Evolutionary conservation across 2,329 filamentous ascomycete species (phyloP), one percentile per base, ranked within the genome.

Genomic region (Polytolypa hystricis): DNA sequence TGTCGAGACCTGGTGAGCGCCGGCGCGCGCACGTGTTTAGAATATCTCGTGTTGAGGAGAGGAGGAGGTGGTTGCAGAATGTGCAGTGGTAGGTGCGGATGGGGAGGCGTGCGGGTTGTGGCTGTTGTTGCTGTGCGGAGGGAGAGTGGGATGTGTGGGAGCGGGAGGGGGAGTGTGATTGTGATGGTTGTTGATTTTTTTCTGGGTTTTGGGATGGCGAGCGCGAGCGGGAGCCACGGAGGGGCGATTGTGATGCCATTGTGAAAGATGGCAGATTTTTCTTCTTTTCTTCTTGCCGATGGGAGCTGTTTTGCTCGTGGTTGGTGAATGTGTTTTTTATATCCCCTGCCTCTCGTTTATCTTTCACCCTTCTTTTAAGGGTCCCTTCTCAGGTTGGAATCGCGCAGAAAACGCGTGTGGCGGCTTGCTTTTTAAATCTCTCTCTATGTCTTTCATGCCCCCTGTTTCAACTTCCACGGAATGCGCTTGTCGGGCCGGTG

Each of bases 21-120:
- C 78, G 72, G 5, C 60, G 65, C 1, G 75, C 74, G 8, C 80
- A 65, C 0, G 57, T 45, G 18, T 60, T 42, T 5, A 36, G 31
- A 7, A 81, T 60, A 2, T 64, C 53, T 25, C 71, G 67, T 1
- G 71, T 73, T 30, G 66, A 77, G 15, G 75, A 70, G 43, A 82
- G 66, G 37, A 81, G 61, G 43, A 81, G 70, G 47, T 77, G 70
- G 30, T 66, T 74, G 67, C 79, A 83, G 53, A 78, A 67, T 30
- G 56, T 55, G 65, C 79, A 82, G 52, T 70, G 74, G 54, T 75
- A 73, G 12, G 71, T 68, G 48, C 64, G 66, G 33, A 72, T 48
- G 45, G 51, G 54, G 35, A 58, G 50, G 26, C 44, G 44, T 10
- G 30, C 20, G 18, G 29, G 37, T 6, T 11, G 26, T 5, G 14